Percentiles rank a stretch among this genome's conserved stretches.
Evolutionary conservation across 2,329 filamentous ascomycete genomes (phyloP).

Genomic region (Seiridium unicorne): DNA sequence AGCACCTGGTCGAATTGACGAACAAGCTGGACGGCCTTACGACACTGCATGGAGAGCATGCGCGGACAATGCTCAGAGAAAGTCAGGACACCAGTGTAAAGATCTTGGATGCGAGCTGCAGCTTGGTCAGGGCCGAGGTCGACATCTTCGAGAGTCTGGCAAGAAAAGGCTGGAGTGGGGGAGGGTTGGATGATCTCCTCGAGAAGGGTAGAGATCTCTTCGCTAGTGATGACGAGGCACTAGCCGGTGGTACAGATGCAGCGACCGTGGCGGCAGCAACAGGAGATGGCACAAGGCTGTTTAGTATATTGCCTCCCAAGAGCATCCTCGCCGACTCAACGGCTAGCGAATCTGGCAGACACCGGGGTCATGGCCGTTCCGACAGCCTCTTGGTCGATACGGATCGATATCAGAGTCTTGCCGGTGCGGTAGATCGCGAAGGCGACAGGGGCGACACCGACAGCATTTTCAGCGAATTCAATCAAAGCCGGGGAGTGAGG

Average conservation of each 20-base stretch:
- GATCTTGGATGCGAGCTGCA: conserved; percentile 64
- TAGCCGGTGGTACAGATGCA: conserved; percentile 14
- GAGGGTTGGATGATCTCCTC: conserved; percentile 63
- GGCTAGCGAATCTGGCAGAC: conserved; percentile 32
- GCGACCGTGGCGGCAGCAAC: conserved; percentile 28
- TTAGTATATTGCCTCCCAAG: conserved; percentile 63
- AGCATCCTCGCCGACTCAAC: conserved; percentile 58
- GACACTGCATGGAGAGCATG: conserved; percentile 57
- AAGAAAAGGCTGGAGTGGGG: conserved; percentile 66
- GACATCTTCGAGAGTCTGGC: conserved; percentile 69
- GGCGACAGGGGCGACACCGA: conserved; percentile 39
- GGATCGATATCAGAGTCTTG: conserved; percentile 58
- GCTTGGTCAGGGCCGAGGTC: conserved; percentile 65
- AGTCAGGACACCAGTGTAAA: conserved; percentile 62
- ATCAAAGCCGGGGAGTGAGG: conserved; percentile 50
- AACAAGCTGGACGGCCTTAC: conserved; percentile 62
- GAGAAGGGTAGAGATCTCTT: conserved; percentile 64
- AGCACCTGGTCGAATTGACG: conserved; percentile 63
- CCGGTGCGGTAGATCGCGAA: conserved; percentile 41
- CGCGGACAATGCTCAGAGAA: conserved; percentile 58
- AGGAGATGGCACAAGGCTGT: conserved; percentile 50
- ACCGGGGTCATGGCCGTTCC: conserved; percentile 38
- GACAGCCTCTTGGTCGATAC: conserved; percentile 55
- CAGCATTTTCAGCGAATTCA: conserved; percentile 55
- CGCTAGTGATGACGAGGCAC: conserved; percentile 36